phyloP scores from a whole-genome alignment of 176 grass and related monocot genomes.

The Bothriochloa decipiens region DNA sequence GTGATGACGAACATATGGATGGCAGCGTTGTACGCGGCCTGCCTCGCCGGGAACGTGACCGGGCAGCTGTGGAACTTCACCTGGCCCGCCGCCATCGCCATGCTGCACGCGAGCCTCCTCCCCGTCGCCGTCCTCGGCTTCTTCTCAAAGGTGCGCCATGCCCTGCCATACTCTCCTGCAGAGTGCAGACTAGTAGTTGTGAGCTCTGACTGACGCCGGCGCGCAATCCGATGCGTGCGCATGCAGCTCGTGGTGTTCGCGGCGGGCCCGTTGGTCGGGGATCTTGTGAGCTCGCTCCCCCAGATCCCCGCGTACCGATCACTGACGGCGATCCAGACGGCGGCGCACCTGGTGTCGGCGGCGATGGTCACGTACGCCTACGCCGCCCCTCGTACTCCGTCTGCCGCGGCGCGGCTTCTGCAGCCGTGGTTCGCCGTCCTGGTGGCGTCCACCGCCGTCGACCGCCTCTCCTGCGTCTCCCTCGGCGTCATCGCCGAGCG shows the following conservation, averaged over 20 bases:
- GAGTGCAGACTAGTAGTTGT: not conserved
- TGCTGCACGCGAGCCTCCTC: conserved; percentile 61
- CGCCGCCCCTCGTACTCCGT: not conserved
- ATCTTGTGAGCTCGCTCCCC: conserved; percentile 56
- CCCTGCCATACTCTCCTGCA: not conserved
- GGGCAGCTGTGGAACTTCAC: conserved; percentile 78
- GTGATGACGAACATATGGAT: no score
- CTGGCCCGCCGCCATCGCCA: conserved; percentile 65
- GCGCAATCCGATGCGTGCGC: no score
- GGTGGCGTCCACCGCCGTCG: conserved; percentile 52
- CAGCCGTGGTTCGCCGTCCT: conserved; percentile 63
- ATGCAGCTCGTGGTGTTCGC: conserved; percentile 57
- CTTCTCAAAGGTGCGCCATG: conserved; percentile 59
- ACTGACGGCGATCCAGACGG: conserved; percentile 53
- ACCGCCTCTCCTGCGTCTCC: conserved; percentile 56
- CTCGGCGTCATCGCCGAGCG: conserved; percentile 57
- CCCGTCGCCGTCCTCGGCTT: conserved; percentile 64
- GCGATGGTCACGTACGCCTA: conserved; percentile 55
- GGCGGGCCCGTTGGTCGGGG: conserved; percentile 56
- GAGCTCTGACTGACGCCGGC: not conserved
- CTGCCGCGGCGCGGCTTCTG: conserved; percentile 38
- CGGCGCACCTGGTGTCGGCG: conserved; percentile 56
- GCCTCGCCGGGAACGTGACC: conserved; percentile 56
- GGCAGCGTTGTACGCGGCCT: conserved; percentile 53
- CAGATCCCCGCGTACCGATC: conserved; percentile 49